Evolutionary conservation across 2,329 filamentous ascomycete species (phyloP), one percentile per base, ranked within the genome.

Genomic region (Xylariaceae sp.): DNA sequence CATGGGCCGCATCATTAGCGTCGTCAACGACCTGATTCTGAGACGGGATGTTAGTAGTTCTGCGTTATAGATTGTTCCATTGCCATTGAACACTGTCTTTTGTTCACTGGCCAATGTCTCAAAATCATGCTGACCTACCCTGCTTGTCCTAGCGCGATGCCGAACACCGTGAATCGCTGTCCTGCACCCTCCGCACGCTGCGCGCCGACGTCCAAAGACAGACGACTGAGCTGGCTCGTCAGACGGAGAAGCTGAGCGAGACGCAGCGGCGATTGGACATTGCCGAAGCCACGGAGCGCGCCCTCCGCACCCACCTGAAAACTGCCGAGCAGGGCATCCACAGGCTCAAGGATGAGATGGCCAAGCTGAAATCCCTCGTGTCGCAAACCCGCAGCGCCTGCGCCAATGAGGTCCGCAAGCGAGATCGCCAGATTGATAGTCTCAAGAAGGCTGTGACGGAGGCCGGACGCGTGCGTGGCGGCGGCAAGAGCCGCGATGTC

Each of bases 21-120:
- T 99, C 23, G 86, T 99, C 53, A 96, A 99, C 74, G 94, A 99
- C 72, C 76, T 99, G 67, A 90, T 99, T 60, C 74, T 97, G 61
- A 85, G 92, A 66, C 85, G 92, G 78, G 94, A 99, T 73, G 91
- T 96, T 78, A 68, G 86, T 79, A 56, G 57, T 52, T 18, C 11
- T 11, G 9, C 2, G 23, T 30, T 30, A 30, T 30, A 30, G 23
- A 30, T 30, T 30, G 23, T 30, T 18, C 17, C 17, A 18, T 18
- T 18, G 17, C 23, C 23, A 30, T 30, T 30, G 23, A 30, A 30
- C 23, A 30, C 4, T 30, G 4, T 30, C 23, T 30, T 30, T 30
- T 30, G 4, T 23, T 30, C 23, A 0, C 23, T 5, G 23, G 23
- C 23, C 4, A 30, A 18, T 15, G 4, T 47, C 30, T 37, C 39